phyloP scores from a whole-genome alignment of 192 early-diverging fungal genomes.

The Backusella australiensis region DNA sequence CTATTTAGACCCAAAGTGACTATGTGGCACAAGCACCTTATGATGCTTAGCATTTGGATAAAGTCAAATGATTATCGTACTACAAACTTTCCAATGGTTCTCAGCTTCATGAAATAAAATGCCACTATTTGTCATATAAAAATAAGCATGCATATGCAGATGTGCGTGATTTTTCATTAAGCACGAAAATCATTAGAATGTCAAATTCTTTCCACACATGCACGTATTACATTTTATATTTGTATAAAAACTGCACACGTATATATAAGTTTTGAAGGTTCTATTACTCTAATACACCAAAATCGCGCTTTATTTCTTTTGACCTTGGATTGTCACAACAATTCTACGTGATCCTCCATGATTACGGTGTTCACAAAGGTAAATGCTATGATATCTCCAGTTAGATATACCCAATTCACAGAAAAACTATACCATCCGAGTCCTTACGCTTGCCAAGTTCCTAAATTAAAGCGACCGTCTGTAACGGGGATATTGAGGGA shows the following conservation, averaged over 20 bases:
- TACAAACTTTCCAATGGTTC: background rate
- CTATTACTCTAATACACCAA: background rate
- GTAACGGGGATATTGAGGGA: constrained; percentile 85
- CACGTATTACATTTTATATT: too few relatives aligned
- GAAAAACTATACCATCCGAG: background rate
- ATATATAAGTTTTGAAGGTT: too few relatives aligned
- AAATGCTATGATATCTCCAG: constrained; percentile 48
- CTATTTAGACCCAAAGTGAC: background rate
- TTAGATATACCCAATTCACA: background rate
- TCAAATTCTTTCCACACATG: background rate
- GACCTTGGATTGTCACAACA: constrained; percentile 76
- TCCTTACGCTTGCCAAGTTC: constrained; percentile 81
- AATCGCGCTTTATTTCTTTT: constrained; percentile 42
- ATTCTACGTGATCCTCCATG: constrained; percentile 57
- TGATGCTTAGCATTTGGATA: background rate
- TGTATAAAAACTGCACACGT: too few relatives aligned
- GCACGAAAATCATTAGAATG: background rate
- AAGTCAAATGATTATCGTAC: background rate
- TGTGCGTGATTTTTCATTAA: background rate
- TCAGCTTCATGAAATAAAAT: too few relatives aligned
- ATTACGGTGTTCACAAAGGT: constrained; percentile 71
- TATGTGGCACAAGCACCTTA: background rate
- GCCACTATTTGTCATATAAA: too few relatives aligned
- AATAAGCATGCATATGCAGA: background rate
- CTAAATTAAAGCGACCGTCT: constrained; percentile 73